These are phyloP conservation scores for Suillus brevipes DNA, from an alignment of 768 basidiomycete species.

Conservation along the genomic window DNA sequence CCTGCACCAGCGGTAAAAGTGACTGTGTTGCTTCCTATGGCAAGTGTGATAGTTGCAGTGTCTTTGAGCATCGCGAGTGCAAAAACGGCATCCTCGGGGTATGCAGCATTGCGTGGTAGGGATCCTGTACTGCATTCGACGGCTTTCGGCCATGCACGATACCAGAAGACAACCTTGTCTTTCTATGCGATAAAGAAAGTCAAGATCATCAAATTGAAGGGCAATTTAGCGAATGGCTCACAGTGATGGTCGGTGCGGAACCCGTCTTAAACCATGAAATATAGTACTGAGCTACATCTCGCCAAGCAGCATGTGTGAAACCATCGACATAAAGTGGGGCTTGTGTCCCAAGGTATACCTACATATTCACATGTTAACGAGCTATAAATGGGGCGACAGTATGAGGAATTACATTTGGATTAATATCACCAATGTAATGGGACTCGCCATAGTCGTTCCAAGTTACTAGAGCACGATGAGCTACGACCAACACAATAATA, in stretches of 20 bases:
- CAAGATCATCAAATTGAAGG: not conserved
- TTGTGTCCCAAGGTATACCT: conserved; percentile 18
- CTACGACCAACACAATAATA: not conserved
- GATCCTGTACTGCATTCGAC: conserved; percentile 29
- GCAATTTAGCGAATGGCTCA: not conserved
- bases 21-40: conserved; percentile 26
- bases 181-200: conserved; percentile 11
- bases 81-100: conserved; percentile 39
- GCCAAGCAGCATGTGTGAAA: conserved; percentile 26
- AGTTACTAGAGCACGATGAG: conserved; percentile 18
- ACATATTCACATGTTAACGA: not conserved
- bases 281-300: conserved; percentile 27
- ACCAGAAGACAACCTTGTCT: conserved; percentile 29
- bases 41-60: conserved; percentile 33
- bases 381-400: not conserved
- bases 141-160: conserved; percentile 24
- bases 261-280: conserved; percentile 27
- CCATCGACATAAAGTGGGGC: conserved; percentile 29
- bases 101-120: conserved; percentile 14
- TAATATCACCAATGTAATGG: conserved; percentile 40
- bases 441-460: conserved; percentile 24
- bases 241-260: conserved; percentile 17
- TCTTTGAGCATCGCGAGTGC: conserved; percentile 37
- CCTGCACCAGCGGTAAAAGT: conserved; percentile 15
- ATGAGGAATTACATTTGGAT: conserved; percentile 15